Conservation (phyloP, 257 asterid genomes). For the Nicotiana tabacum region DNA sequence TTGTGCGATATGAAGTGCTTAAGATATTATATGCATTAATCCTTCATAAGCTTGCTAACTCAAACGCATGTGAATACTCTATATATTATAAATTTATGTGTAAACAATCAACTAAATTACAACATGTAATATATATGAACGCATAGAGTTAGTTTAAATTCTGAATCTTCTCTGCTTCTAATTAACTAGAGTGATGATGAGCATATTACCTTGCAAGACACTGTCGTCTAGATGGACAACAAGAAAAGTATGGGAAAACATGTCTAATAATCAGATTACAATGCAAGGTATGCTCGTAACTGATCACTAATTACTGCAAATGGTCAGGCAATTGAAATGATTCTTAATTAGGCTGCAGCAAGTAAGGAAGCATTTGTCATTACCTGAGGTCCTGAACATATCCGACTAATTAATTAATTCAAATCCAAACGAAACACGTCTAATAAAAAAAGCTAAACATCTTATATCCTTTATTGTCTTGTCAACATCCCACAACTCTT, state of each 20-base stretch:
- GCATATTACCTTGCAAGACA: not conserved
- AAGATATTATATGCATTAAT: too few species aligned
- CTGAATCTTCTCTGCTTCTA: too few species aligned
- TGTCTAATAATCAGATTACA: not conserved
- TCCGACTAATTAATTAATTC: not conserved
- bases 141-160: too few species aligned
- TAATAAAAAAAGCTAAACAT: not conserved
- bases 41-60: too few species aligned
- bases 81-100: too few species aligned
- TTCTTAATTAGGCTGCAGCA: not conserved
- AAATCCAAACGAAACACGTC: not conserved
- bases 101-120: too few species aligned
- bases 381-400: not conserved
- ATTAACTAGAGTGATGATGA: not conserved
- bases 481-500: slow-evolving; percentile 18
- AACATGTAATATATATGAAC: too few species aligned
- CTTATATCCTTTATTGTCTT: not conserved
- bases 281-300: not conserved
- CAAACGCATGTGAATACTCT: too few species aligned
- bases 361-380: not conserved
- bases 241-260: not conserved
- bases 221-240: not conserved
- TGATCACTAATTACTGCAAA: not conserved
- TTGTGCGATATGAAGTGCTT: too few species aligned
- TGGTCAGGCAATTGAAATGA: not conserved